These are phyloP conservation scores for Oryza coarctata DNA, from an alignment of 176 grass and related monocot genomes.

Conservation along the genomic window DNA sequence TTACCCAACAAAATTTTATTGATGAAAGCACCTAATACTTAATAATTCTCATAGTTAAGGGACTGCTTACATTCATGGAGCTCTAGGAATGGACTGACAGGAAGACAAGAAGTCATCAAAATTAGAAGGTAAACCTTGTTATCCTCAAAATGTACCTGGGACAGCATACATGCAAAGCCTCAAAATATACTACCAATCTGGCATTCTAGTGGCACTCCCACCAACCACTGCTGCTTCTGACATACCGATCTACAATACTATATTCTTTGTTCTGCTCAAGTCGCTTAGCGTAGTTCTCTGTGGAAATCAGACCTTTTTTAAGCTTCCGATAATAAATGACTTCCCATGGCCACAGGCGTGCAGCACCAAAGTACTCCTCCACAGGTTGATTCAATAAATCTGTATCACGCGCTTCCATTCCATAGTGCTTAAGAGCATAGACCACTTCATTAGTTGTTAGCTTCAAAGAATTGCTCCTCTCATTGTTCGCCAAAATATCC, in stretches of 20 bases:
- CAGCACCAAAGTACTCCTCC: slow-evolving; percentile 57
- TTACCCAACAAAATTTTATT: neutral
- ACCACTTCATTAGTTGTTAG: slow-evolving; percentile 48
- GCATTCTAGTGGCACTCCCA: slow-evolving; percentile 33
- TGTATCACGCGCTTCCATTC: slow-evolving; percentile 31
- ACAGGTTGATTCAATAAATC: slow-evolving; percentile 32
- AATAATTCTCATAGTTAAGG: slow-evolving; percentile 11
- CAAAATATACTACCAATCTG: neutral
- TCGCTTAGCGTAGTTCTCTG: slow-evolving; percentile 57
- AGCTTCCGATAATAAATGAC: slow-evolving; percentile 44
- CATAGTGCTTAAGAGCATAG: slow-evolving; percentile 39
- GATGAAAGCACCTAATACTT: slow-evolving; percentile 13
- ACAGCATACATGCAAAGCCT: neutral
- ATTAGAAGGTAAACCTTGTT: slow-evolving; percentile 26
- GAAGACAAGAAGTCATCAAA: neutral
- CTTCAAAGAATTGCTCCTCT: slow-evolving; percentile 39
- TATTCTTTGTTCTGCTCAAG: slow-evolving; percentile 67
- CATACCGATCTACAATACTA: slow-evolving; percentile 57
- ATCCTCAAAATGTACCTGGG: slow-evolving; percentile 20
- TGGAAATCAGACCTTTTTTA: slow-evolving; percentile 64
- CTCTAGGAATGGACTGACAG: neutral
- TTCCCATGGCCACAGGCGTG: slow-evolving; percentile 62
- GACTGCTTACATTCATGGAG: slow-evolving; percentile 4
- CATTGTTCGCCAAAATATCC: neutral
- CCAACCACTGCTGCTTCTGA: slow-evolving; percentile 75